Conservation (phyloP, 495 filamentous ascomycete species). For the Penicillium pulvis region DNA sequence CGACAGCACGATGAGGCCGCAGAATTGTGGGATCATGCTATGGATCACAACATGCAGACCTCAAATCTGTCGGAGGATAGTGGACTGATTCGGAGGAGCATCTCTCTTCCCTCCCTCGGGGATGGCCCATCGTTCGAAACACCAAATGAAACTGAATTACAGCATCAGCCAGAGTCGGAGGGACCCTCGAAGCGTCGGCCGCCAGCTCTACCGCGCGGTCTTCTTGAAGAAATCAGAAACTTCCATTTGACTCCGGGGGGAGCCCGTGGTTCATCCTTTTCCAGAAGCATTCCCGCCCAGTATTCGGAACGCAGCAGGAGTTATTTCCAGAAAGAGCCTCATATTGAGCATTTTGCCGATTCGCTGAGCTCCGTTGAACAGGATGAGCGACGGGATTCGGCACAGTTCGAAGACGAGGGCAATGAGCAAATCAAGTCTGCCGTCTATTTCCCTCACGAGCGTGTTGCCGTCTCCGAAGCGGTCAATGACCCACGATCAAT, state of each 20-base stretch:
- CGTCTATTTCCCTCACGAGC: slow-evolving; percentile 87
- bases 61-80: slow-evolving; percentile 18
- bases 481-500: slow-evolving; percentile 47
- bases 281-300: slow-evolving; percentile 55
- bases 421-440: slow-evolving; percentile 96
- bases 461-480: slow-evolving; percentile 45
- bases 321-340: slow-evolving; percentile 31
- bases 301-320: slow-evolving; percentile 38
- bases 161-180: slow-evolving; percentile 20
- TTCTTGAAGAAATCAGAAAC: slow-evolving; percentile 66
- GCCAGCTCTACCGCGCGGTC: slow-evolving; percentile 44
- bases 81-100: slow-evolving; percentile 30
- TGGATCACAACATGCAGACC: slow-evolving; percentile 11
- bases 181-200: slow-evolving; percentile 31
- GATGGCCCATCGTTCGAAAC: slow-evolving; percentile 31
- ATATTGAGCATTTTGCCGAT: slow-evolving; percentile 25
- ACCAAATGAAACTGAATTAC: slow-evolving; percentile 6
- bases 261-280: slow-evolving; percentile 53
- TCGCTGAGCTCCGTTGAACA: slow-evolving; percentile 29
- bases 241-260: slow-evolving; percentile 59
- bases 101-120: slow-evolving; percentile 36
- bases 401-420: slow-evolving; percentile 71
- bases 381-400: slow-evolving; percentile 40
- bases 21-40: slow-evolving; percentile 16
- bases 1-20: slow-evolving; percentile 32